Evolutionary conservation across 257 asterid genomes (phyloP), one percentile per base, ranked within the genome.

Genomic region (Lithospermum erythrorhizon): DNA sequence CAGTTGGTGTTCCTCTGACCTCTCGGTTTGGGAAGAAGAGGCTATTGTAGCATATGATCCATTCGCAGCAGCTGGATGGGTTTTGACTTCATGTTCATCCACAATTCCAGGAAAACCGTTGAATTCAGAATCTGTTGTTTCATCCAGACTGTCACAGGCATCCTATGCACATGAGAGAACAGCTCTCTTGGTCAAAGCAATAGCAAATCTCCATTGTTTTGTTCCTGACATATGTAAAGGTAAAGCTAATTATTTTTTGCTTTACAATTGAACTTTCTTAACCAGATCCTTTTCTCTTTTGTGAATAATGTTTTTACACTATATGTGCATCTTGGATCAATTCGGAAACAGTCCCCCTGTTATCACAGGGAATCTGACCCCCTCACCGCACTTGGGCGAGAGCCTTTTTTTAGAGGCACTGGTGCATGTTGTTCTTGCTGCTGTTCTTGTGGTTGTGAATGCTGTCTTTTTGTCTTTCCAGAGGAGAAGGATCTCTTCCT

Each of bases 401-500:
- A 27, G 32, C 32, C n/a, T n/a, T 27, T 27, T 7, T 27, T 0
- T 27, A 27, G 32, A 27, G 32, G 32, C 32, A 27, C 6, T 27
- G 32, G 32, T 6, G 6, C 27, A 1, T 24, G 27, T 27, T 27
- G 32, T 27, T 27, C 6, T 27, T 27, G 6, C 63, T 47, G 24
- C 58, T 10, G 59, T 67, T 29, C 61, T 22, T 57, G n/a, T 2
- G 21, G 53, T 56, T 29, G 51, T 59, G 29, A 62, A 53, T 27
- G 61, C 63, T 41, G 53, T 77, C 27, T 21, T 59, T 73, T 22
- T 76, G 58, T 70, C 60, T 53, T 68, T 63, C 53, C 94, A 93
- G 99, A 93, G 77, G 99, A 93, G 79, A 93, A 93, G 83, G 97
- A 79, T 80, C 84, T 77, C 63, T 93, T 93, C 74, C 94, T 93